Conservation (phyloP, 768 basidiomycete species). For the Lactarius psammicola region DNA sequence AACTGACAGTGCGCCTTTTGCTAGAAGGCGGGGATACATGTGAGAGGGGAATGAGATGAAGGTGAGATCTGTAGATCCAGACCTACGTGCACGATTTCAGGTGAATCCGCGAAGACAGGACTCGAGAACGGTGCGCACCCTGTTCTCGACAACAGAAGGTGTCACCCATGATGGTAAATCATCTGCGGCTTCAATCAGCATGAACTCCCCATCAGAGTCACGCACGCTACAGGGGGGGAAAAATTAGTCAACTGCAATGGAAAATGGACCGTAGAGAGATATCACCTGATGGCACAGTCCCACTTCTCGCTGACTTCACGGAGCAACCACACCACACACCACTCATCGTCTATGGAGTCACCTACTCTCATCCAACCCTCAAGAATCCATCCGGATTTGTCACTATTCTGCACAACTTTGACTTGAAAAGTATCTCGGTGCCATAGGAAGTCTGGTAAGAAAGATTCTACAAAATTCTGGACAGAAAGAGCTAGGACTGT, state of each 20-base stretch:
- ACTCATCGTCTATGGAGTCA: slow-evolving; percentile 97
- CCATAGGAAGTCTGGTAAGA: slow-evolving; percentile 71
- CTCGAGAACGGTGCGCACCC: slow-evolving; percentile 58
- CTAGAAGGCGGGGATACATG: slow-evolving; percentile 66
- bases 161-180: slow-evolving; percentile 86
- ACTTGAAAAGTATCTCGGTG: slow-evolving; percentile 82
- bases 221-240: slow-evolving; percentile 50
- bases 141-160: slow-evolving; percentile 87
- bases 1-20: slow-evolving; percentile 45
- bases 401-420: slow-evolving; percentile 54
- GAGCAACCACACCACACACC: slow-evolving; percentile 91
- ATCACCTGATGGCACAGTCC: slow-evolving; percentile 79
- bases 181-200: slow-evolving; percentile 95
- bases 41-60: slow-evolving; percentile 85
- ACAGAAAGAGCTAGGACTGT: slow-evolving; percentile 71
- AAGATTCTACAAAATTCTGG: slow-evolving; percentile 49
- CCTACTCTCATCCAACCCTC: slow-evolving; percentile 90
- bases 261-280: slow-evolving; percentile 3
- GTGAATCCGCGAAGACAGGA: not conserved
- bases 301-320: slow-evolving; percentile 72
- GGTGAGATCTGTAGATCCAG: slow-evolving; percentile 80
- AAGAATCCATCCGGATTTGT: slow-evolving; percentile 54
- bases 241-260: not conserved
- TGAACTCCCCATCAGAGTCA: slow-evolving; percentile 94
- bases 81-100: slow-evolving; percentile 53